These are phyloP conservation scores for Pyrus bretschneideri DNA, from an alignment of 306 rosid genomes.

Conservation along the genomic window DNA sequence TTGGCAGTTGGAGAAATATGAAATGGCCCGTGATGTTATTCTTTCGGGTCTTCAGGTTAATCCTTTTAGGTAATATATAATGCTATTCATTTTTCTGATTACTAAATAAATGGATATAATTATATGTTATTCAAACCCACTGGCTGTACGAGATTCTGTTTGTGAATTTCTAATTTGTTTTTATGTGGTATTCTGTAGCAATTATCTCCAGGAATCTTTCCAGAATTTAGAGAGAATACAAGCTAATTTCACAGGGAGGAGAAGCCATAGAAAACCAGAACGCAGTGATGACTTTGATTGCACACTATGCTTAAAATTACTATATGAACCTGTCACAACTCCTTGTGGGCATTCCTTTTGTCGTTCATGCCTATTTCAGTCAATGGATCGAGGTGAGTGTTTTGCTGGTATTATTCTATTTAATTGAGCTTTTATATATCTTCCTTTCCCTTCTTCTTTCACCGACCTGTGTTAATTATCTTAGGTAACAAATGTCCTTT, in stretches of 20 bases:
- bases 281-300: slow-evolving; percentile 87
- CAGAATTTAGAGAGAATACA: slow-evolving; percentile 53
- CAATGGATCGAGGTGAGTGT: slow-evolving; percentile 85
- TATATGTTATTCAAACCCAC: slow-evolving; percentile 12
- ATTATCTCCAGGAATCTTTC: slow-evolving; percentile 58
- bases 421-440: background rate
- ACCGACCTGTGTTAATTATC: slow-evolving; percentile 28
- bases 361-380: slow-evolving; percentile 83
- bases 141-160: slow-evolving; percentile 16
- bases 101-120: background rate
- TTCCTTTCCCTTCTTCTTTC: background rate
- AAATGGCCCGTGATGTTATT: slow-evolving; percentile 69
- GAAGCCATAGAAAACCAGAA: slow-evolving; percentile 51
- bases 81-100: slow-evolving; percentile 10
- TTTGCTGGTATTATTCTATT: slow-evolving; percentile 20
- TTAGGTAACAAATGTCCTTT: slow-evolving; percentile 96
- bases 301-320: slow-evolving; percentile 80
- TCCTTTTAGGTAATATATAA: slow-evolving; percentile 58
- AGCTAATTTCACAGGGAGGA: slow-evolving; percentile 30
- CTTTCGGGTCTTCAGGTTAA: slow-evolving; percentile 88
- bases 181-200: slow-evolving; percentile 51
- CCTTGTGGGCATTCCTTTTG: slow-evolving; percentile 99
- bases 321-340: slow-evolving; percentile 85
- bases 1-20: slow-evolving; percentile 87
- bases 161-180: slow-evolving; percentile 13